Evolutionary conservation across 75 land plant species (phyloP).

Genomic region (Selaginella moellendorffii): DNA sequence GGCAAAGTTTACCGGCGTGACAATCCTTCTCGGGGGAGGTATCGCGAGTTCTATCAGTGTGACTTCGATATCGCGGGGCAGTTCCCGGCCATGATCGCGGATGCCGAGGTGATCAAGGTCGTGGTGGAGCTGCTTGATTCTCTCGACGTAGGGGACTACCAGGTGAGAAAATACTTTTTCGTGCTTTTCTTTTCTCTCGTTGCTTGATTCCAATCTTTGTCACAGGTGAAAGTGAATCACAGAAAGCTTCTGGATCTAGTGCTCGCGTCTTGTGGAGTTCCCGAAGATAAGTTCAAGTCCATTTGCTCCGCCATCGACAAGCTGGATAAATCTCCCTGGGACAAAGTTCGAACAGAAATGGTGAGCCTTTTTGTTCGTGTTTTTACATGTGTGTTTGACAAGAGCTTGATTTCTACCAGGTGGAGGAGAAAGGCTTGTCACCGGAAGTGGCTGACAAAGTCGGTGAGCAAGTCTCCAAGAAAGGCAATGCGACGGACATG

Average conservation of each 20-base stretch:
- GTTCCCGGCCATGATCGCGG: constrained; percentile 59
- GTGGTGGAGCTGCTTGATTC: constrained; percentile 66
- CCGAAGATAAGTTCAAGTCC: constrained; percentile 59
- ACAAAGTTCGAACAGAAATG: constrained; percentile 64
- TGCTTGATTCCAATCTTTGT: neutral
- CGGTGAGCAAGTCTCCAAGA: constrained; percentile 45
- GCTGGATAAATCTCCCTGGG: constrained; percentile 66
- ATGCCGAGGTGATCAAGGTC: constrained; percentile 63
- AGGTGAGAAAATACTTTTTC: constrained; percentile 30
- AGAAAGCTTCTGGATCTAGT: constrained; percentile 70
- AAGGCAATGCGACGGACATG: constrained; percentile 47
- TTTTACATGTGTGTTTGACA: neutral
- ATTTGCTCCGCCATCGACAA: constrained; percentile 91
- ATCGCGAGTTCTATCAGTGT: constrained; percentile 88
- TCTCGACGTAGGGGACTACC: constrained; percentile 63
- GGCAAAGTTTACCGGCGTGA: constrained; percentile 79
- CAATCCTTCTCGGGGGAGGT: constrained; percentile 80
- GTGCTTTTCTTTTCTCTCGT: neutral
- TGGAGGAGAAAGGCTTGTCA: constrained; percentile 70
- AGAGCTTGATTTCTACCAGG: constrained; percentile 23
- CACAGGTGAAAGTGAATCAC: constrained; percentile 79
- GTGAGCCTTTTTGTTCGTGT: constrained; percentile 15
- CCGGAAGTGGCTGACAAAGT: constrained; percentile 59
- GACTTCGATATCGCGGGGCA: constrained; percentile 93
- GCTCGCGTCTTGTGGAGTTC: constrained; percentile 78